A percentile compares a stretch with the other conserved stretches of the same genome.
These are phyloP conservation scores for Suhomyces faveliae DNA, from an alignment of 805 yeast species.

Conservation along the genomic window DNA sequence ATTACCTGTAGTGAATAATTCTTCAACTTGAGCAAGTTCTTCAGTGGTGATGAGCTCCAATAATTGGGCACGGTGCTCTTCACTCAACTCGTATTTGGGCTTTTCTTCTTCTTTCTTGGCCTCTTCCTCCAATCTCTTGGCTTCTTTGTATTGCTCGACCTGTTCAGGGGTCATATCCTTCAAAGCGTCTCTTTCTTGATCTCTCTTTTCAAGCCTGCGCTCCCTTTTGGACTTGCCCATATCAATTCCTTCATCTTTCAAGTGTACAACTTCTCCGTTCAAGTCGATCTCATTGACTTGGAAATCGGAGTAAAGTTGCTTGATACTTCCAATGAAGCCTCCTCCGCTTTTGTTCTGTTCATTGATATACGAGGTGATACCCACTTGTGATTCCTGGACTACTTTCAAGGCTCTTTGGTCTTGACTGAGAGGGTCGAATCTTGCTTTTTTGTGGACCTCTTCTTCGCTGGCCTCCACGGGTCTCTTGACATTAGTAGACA, in stretches of 20 bases:
- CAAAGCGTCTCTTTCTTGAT: conserved; percentile 35
- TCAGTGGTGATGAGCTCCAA: conserved; percentile 56
- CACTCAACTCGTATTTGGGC: conserved; percentile 43
- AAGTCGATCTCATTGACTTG: conserved; percentile 83
- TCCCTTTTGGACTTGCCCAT: conserved; percentile 46
- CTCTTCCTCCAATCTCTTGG: conserved; percentile 15
- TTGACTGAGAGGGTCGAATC: conserved; percentile 9
- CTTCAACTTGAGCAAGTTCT: conserved; percentile 56
- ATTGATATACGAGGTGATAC: conserved; percentile 72
- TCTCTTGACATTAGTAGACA: conserved; percentile 9
- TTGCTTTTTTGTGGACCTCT: conserved; percentile 13
- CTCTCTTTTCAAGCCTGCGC: conserved; percentile 44
- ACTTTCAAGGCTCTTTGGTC: conserved; percentile 33
- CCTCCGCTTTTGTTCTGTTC: conserved; percentile 33
- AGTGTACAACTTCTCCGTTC: conserved; percentile 68
- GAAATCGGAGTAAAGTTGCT: conserved; percentile 90
- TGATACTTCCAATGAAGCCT: conserved; percentile 78
- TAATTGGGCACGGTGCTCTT: conserved; percentile 48
- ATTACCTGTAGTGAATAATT: conserved; percentile 52
- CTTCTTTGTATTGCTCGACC: conserved; percentile 27
- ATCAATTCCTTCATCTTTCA: conserved; percentile 70
- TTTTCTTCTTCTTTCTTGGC: conserved; percentile 17
- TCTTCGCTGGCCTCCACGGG: conserved; percentile 3
- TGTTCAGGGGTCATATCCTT: conserved; percentile 35
- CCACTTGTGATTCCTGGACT: conserved; percentile 77